Base-by-base conservation (phyloP, 1,284 basidiomycete genomes). In the Tilletia walkeri region DNA sequence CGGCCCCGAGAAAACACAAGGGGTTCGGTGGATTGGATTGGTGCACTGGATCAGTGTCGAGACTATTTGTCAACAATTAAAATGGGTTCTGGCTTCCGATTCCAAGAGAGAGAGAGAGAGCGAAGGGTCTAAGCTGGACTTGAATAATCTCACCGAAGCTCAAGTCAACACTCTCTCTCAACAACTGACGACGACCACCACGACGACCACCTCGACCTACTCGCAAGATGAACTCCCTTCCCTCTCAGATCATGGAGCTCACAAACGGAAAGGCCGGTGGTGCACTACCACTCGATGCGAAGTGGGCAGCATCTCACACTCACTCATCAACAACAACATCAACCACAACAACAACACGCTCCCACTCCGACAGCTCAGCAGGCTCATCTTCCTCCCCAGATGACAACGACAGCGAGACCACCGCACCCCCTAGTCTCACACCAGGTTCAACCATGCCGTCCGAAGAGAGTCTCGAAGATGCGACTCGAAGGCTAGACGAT, bases 401-500 rank as follows among this genome's bases (percentile, higher is more conserved):
- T 41, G 72, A 71, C 49, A 66, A 45, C 20, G 76, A 76, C 38
- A 75, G 73, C 12, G 72, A 74, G 65, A 61, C 56, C 14, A 61
- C 56, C 24, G 56, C 56, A 1, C 68, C 77, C 3, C 78, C 79
- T 3, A 81, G 79, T 67, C 67, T 80, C 67, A 80, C 78, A 16
- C 79, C 79, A 7, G 79, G 78, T 47, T 79, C 78, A 66, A 80
- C 78, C 34, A 78, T 76, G 1, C 72, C 78, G 7, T 70, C 67
- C 36, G 49, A 70, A 20, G 73, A 74, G 16, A 77, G 75, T 14
- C 67, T 81, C 48, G 78, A 80, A 68, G 72, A 74, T 30, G 24
- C 24, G 24, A 30, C 24, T 2, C 24, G 24, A 30, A 30, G 24
- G 24, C 24, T 30, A 2, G 24, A 30, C 24, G 24, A 30, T 30